Conservation (phyloP, 1,284 basidiomycete species). For the Rhodotorula sp. region DNA sequence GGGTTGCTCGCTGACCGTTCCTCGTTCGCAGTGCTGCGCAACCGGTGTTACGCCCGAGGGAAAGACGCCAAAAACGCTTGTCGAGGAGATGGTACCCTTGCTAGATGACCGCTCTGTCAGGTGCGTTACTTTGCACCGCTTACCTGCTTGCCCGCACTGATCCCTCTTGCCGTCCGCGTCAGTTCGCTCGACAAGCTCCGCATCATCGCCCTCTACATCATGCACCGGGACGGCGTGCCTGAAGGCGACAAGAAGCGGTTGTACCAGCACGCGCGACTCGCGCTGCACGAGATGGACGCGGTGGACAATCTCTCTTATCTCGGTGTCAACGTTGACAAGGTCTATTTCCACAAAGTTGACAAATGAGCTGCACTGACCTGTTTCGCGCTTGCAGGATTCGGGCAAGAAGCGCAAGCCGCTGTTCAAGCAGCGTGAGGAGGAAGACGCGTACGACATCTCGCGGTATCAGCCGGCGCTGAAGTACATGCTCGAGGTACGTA, state of each 20-base stretch:
- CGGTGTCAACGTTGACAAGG: constrained; percentile 77
- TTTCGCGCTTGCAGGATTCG: constrained; percentile 56
- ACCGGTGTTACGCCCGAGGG: constrained; percentile 86
- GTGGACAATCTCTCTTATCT: constrained; percentile 83
- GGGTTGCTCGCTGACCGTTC: background rate
- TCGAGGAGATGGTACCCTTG: constrained; percentile 98
- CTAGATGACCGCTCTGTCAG: constrained; percentile 81
- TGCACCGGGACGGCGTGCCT: constrained; percentile 93
- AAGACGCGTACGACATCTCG: constrained; percentile 94
- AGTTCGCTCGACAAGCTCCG: constrained; percentile 92
- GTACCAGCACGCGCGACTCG: constrained; percentile 93
- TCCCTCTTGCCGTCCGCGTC: background rate
- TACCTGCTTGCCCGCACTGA: background rate
- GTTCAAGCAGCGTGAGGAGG: constrained; percentile 68
- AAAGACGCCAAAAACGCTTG: constrained; percentile 84
- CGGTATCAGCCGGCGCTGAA: constrained; percentile 86
- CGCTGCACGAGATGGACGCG: constrained; percentile 87
- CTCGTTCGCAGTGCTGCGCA: constrained; percentile 70
- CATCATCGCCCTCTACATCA: constrained; percentile 93
- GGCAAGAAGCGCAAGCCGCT: constrained; percentile 62
- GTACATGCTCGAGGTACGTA: constrained; percentile 73
- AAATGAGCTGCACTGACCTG: constrained; percentile 40
- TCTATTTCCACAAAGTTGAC: constrained; percentile 51
- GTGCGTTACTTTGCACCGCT: constrained; percentile 55
- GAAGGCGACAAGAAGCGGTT: constrained; percentile 92